phyloP scores from a whole-genome alignment of 31 red algal species.

The Odonthalia washingtoniensis region DNA sequence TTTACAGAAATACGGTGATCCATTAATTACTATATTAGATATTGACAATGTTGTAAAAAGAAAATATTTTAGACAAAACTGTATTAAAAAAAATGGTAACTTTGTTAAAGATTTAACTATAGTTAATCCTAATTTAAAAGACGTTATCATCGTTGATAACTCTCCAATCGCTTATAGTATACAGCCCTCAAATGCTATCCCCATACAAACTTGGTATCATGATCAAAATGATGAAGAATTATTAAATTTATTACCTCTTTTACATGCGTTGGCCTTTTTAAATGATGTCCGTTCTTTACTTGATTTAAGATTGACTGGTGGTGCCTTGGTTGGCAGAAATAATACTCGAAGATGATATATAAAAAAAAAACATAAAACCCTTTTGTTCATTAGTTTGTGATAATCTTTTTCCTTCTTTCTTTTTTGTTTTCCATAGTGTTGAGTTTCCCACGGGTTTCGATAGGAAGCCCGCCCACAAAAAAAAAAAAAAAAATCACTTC shows the following conservation, averaged over 20 bases:
- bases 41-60: slow-evolving; percentile 63
- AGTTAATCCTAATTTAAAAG: slow-evolving; percentile 66
- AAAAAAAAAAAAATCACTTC: no score
- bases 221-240: slow-evolving; percentile 87
- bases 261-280: slow-evolving; percentile 69
- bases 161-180: slow-evolving; percentile 82
- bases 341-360: no score
- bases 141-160: slow-evolving; percentile 92
- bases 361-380: no score
- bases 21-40: slow-evolving; percentile 67
- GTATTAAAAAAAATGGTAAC: slow-evolving; percentile 52
- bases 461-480: no score
- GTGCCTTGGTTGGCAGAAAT: slow-evolving; percentile 48
- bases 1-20: slow-evolving; percentile 86
- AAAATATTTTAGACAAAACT: slow-evolving; percentile 71
- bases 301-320: slow-evolving; percentile 56
- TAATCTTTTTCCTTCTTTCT: neutral
- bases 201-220: slow-evolving; percentile 84
- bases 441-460: no score
- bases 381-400: neutral
- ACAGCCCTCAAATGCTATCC: slow-evolving; percentile 87
- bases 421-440: no score
- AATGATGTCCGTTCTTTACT: slow-evolving; percentile 66
- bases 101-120: slow-evolving; percentile 86
- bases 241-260: slow-evolving; percentile 71